phyloP scores from a whole-genome alignment of 2,329 filamentous ascomycete genomes.

The Colletotrichum orchidophilum region DNA sequence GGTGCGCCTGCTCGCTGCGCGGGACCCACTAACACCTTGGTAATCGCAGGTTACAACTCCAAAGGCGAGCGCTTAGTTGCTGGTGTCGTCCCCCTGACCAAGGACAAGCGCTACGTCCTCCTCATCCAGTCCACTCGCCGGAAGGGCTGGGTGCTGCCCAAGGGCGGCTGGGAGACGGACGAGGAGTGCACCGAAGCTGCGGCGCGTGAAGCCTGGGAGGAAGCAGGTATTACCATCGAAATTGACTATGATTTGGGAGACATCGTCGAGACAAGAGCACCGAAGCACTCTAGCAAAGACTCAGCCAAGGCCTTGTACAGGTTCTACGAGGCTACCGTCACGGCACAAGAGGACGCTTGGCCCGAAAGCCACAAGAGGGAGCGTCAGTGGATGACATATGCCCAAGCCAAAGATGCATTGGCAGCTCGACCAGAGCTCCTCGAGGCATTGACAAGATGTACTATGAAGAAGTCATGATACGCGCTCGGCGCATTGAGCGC shows the following conservation, averaged over 20 bases:
- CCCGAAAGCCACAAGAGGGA: constrained; percentile 93
- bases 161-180: constrained; percentile 97
- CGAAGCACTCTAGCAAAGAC: constrained; percentile 74
- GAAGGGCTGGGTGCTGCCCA: constrained; percentile 95
- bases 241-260: constrained; percentile 87
- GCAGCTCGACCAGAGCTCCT: constrained; percentile 84
- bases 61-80: constrained; percentile 95
- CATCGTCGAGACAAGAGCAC: constrained; percentile 85
- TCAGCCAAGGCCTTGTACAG: constrained; percentile 73
- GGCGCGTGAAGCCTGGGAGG: constrained; percentile 94
- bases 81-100: constrained; percentile 88
- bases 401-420: constrained; percentile 81
- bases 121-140: constrained; percentile 92
- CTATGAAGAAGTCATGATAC: constrained; percentile 56
- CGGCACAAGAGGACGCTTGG: constrained; percentile 87
- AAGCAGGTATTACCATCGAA: constrained; percentile 89
- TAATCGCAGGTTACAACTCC: constrained; percentile 80
- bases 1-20: constrained; percentile 33
- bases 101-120: constrained; percentile 87
- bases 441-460: constrained; percentile 85
- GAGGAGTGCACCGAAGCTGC: constrained; percentile 86
- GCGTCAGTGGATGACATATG: constrained; percentile 88
- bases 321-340: constrained; percentile 90
- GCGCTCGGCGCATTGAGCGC: constrained; percentile 12
- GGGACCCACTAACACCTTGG: constrained; percentile 48